These are phyloP conservation scores for Amaranthus hypochondriacus DNA, from an alignment of 148 eudicot genomes.

Conservation along the genomic window DNA sequence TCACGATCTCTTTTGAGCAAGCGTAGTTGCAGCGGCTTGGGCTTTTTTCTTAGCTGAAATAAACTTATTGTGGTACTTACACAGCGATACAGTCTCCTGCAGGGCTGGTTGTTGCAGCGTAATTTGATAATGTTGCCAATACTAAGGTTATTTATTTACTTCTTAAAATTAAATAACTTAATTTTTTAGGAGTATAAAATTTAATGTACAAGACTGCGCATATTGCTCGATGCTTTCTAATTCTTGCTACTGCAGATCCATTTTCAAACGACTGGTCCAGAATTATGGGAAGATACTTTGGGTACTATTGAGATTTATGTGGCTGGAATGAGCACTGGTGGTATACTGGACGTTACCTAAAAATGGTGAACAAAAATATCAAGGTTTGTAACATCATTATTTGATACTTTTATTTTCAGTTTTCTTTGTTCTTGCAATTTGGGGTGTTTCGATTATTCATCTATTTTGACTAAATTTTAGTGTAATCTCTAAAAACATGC, in stretches of 20 bases:
- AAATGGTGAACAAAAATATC: conserved; percentile 56
- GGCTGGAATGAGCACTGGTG: conserved; percentile 76
- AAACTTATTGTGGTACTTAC: too few relatives aligned
- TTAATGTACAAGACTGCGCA: not conserved
- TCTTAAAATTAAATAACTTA: not conserved
- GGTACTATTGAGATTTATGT: conserved; percentile 59
- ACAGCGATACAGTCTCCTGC: too few relatives aligned
- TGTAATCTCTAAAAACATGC: not conserved
- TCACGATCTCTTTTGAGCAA: conserved; percentile 65
- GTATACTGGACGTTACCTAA: conserved; percentile 56
- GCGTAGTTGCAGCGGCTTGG: conserved; percentile 82
- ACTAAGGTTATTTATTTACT: conserved; percentile 59
- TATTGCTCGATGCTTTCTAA: not conserved
- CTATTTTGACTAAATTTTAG: too few relatives aligned
- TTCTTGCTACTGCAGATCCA: conserved; percentile 46
- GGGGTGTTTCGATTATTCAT: too few relatives aligned
- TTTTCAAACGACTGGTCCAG: conserved; percentile 81
- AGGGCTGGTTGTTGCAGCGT: too few relatives aligned
- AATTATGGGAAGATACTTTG: conserved; percentile 73
- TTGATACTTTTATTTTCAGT: too few relatives aligned
- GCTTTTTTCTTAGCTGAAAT: too few relatives aligned
- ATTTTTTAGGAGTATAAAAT: not conserved
- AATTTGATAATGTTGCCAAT: conserved; percentile 66
- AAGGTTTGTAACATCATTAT: conserved; percentile 37
- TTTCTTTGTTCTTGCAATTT: too few relatives aligned